Evolutionary conservation across 2,329 filamentous ascomycete genomes (phyloP), one percentile per base, ranked within the genome.

Genomic region (Aspergillus spinulosporus): DNA sequence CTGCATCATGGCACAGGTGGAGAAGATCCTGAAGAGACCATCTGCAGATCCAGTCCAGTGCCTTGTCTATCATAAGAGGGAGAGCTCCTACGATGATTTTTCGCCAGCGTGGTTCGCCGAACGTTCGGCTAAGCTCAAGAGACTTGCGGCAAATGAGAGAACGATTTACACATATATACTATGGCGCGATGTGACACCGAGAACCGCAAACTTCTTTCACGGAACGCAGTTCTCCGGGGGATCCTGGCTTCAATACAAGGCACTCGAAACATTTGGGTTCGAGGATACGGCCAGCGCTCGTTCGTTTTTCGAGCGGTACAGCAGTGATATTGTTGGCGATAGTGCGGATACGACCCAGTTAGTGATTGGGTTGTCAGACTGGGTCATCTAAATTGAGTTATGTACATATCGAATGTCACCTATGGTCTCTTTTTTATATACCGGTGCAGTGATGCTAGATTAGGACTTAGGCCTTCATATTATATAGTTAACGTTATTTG

Each of bases 151-250:
- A 32, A 2, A 21, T 40, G 37, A 50, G 26, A 8, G 9, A 11
- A 29, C 2, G 6, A 42, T 37, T 36, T 29, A 28, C 4, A 31
- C 8, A 26, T 50, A 50, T 31, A 14, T 40, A 8, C 34, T 50
- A 5, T 50, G 48, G 48, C 48, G 36, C 9, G 48, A 42, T 26
- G 14, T 50, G 9, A 50, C 48, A n/a, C 48, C 34, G 15, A 50
- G 39, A 29, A 31, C 7, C 11, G 26, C 21, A 6, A 14, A 42
- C 21, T 50, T 29, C 15, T 31, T 42, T 21, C 36, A n/a, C 15
- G 48, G 28, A 6, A 50, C 48, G 3, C 34, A 50, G 36, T 50
- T 50, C 31, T 42, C 36, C 11, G 48, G 36, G 14, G 48, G 48
- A n/a, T 50, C 48, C 4, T 42, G 34, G 36, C 48, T 5, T 36